Base-by-base conservation (phyloP, 257 asterid species). In the Nicotiana knightiana region DNA sequence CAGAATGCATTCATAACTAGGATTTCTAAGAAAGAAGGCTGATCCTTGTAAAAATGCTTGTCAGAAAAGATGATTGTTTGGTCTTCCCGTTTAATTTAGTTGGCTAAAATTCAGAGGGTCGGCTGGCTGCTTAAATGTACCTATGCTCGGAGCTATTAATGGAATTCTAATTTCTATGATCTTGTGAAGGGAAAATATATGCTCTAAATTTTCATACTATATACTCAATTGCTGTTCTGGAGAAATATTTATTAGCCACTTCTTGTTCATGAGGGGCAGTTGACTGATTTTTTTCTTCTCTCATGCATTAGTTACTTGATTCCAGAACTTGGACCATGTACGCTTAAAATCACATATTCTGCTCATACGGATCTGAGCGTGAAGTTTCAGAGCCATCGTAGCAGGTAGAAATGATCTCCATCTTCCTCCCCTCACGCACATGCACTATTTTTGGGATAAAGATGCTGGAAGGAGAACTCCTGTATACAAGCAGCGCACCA, bases 301-400 rank as follows among this genome's bases (percentile, higher is more conserved):
- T 32, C 86, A 33, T 81, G 81, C 64, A 82, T 76, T 90, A 95
- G 98, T 73, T 95, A 93, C 84, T 88, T 95, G 88, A 95, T 95
- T 85, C 97, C 97, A 4, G 92, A 93, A 81, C 96, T 95, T 28
- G 97, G 98, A 33, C 97, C 97, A 24, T 95, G 99, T 86, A 83
- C 95, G 54, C 96, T 95, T 76, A 89, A 90, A 87, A 95, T 95
- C 82, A 93, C 97, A 24, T 95, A 92, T 85, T 95, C 99, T 59
- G 99, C 98, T 11, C 99, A 95, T 85, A 95, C 98, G 58, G 99
- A 95, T 84, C 90, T 95, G 89, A 95, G 93, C 30, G 99, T 95
- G 67, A 95, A 95, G 87, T 95, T 95, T 85, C 98, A 93, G 91
- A 91, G 97, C 83, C 97, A 95, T 84, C 98, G 98, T 81, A 92